A percentile compares a stretch with the other conserved stretches of the same genome.
Conservation (phyloP, 2,329 filamentous ascomycete species). For the Aspergillus fischeri region DNA sequence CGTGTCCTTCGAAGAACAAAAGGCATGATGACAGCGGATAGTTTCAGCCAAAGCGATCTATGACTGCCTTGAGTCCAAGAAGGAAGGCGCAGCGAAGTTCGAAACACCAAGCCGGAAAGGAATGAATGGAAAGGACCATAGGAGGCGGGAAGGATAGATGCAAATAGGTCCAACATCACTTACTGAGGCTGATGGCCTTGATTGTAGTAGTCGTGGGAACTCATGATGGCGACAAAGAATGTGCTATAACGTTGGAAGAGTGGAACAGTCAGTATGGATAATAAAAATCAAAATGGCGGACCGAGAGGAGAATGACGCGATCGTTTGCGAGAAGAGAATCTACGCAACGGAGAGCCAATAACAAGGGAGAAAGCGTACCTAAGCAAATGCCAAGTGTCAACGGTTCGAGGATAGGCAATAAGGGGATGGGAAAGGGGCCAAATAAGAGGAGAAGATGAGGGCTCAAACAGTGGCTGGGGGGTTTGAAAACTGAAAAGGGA, state of each 20-base stretch:
- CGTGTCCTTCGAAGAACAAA: background rate
- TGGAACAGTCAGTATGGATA: conserved; percentile 2
- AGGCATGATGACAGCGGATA: background rate
- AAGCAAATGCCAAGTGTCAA: conserved; percentile 22
- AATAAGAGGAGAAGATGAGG: conserved; percentile 1
- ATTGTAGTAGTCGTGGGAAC: conserved; percentile 19
- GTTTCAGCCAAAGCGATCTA: too few relatives aligned
- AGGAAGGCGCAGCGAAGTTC: background rate
- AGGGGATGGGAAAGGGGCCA: conserved; percentile 12
- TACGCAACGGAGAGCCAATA: conserved; percentile 12
- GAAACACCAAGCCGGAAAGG: background rate
- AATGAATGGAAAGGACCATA: background rate
- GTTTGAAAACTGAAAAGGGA: background rate
- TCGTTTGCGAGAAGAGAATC: background rate
- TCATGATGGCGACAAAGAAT: conserved; percentile 13
- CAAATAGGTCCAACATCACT: conserved; percentile 11
- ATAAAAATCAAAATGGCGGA: background rate
- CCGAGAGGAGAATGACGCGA: conserved; percentile 1
- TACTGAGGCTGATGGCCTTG: conserved; percentile 38
- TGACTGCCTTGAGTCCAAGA: background rate
- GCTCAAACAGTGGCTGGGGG: background rate
- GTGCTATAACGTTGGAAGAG: background rate
- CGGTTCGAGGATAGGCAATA: background rate
- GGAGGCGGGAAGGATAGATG: background rate
- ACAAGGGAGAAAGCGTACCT: conserved; percentile 12